Evolutionary conservation across 495 filamentous ascomycete species (phyloP).

Genomic region (Chaetomium cochliodes): DNA sequence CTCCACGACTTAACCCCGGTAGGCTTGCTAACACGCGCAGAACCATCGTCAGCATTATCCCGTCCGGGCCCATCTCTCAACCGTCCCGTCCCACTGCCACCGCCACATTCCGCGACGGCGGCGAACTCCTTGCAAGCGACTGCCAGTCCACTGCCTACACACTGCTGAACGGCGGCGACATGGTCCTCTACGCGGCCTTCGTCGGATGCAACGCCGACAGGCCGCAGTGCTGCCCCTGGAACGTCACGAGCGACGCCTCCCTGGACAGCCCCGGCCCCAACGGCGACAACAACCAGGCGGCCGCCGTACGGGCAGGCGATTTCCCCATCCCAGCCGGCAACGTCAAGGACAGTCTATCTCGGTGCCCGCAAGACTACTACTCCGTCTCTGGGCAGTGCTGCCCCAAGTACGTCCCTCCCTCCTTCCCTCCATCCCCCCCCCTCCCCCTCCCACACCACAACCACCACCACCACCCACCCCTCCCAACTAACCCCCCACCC

Average conservation of each 20-base stretch:
- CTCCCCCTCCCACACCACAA: not conserved
- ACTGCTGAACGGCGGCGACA: slow-evolving; percentile 23
- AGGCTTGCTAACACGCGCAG: slow-evolving; percentile 1
- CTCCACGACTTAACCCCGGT: no score
- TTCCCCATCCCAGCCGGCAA: slow-evolving; percentile 25
- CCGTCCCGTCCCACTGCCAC: slow-evolving; percentile 6
- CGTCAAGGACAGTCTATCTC: slow-evolving; percentile 7
- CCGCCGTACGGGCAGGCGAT: slow-evolving; percentile 19
- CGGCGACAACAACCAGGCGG: slow-evolving; percentile 14
- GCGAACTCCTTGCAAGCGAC: slow-evolving; percentile 22
- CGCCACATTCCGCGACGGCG: slow-evolving; percentile 18
- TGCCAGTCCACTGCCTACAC: slow-evolving; percentile 28
- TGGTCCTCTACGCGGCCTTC: slow-evolving; percentile 29
- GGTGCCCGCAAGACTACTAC: slow-evolving; percentile 33
- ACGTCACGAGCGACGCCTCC: slow-evolving; percentile 12
- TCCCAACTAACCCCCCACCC: not conserved
- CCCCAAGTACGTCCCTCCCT: slow-evolving; percentile 24
- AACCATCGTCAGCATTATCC: slow-evolving; percentile 21
- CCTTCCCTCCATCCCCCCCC: not conserved
- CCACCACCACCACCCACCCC: not conserved
- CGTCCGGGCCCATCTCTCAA: slow-evolving; percentile 13
- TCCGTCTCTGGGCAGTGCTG: slow-evolving; percentile 31
- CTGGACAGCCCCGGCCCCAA: not conserved
- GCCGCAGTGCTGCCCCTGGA: slow-evolving; percentile 33
- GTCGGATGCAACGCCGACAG: slow-evolving; percentile 28